phyloP scores from a whole-genome alignment of 2,329 filamentous ascomycete genomes.

The Chrysoporthe puriensis region DNA sequence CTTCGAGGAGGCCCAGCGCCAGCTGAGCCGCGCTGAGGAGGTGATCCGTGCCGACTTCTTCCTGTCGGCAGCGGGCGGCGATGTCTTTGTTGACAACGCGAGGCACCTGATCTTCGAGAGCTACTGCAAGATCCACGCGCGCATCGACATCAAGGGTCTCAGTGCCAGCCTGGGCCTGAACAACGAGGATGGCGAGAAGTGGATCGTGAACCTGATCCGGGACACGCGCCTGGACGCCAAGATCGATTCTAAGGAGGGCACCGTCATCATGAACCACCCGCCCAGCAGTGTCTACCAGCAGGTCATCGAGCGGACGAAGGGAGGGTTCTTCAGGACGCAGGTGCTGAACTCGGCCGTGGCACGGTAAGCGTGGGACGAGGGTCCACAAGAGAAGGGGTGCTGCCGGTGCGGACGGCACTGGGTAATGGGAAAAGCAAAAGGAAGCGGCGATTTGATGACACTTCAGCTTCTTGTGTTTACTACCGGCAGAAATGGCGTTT shows the following conservation, averaged over 20 bases:
- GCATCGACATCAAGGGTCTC: conserved; percentile 97
- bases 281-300: conserved; percentile 99
- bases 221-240: conserved; percentile 98
- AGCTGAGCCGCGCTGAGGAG: conserved; percentile 84
- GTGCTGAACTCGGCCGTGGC: conserved; percentile 75
- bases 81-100: conserved; percentile 90
- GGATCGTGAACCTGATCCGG: conserved; percentile 99
- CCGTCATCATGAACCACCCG: conserved; percentile 98
- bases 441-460: conserved; percentile 12
- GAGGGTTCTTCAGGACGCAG: conserved; percentile 97
- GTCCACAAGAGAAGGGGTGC: neutral
- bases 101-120: conserved; percentile 96
- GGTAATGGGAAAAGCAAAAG: conserved; percentile 6
- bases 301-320: conserved; percentile 98
- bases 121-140: conserved; percentile 99
- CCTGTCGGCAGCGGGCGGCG: conserved; percentile 74
- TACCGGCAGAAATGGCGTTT: conserved; percentile 20
- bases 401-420: neutral
- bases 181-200: conserved; percentile 97
- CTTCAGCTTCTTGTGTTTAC: conserved; percentile 18
- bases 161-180: conserved; percentile 89
- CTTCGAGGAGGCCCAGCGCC: conserved; percentile 93
- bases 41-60: conserved; percentile 96
- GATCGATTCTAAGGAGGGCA: conserved; percentile 99
- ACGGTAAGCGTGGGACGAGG: conserved; percentile 44